phyloP scores from a whole-genome alignment of 768 basidiomycete species.

The Lentinula raphanica region DNA sequence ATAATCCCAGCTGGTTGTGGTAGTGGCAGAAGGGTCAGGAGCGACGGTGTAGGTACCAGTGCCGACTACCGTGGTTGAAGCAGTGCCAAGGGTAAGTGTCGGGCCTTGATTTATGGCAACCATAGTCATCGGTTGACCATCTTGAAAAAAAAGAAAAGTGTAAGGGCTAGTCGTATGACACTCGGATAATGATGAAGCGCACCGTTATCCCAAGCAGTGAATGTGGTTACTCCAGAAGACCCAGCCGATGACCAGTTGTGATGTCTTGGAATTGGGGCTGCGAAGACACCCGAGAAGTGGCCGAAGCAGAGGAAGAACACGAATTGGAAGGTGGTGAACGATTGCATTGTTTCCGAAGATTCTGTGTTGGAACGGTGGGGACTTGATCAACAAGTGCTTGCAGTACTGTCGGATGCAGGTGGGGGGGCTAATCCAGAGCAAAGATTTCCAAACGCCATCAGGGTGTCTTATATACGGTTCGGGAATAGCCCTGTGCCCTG shows the following conservation, averaged over 20 bases:
- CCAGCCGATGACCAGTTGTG: neutral
- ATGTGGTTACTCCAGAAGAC: neutral
- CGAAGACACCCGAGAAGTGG: neutral
- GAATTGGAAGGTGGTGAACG: neutral
- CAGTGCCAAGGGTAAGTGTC: neutral
- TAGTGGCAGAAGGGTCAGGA: neutral
- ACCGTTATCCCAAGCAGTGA: neutral
- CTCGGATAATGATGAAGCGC: neutral
- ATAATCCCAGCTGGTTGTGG: neutral
- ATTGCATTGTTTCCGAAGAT: neutral
- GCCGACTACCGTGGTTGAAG: neutral
- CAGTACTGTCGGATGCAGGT: neutral
- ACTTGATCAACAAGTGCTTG: slow-evolving; percentile 6
- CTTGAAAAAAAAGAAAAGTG: neutral
- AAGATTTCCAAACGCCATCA: neutral
- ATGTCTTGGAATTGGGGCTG: neutral
- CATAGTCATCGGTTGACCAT: neutral
- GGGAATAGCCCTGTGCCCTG: neutral
- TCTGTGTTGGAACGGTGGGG: neutral
- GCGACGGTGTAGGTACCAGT: neutral
- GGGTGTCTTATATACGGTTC: neutral
- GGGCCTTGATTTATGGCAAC: neutral
- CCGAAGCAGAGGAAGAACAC: slow-evolving; percentile 3
- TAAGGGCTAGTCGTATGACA: neutral
- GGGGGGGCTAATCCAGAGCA: slow-evolving; percentile 7